These are phyloP conservation scores for Solanum arcanum DNA, from an alignment of 257 asterid species.

Conservation along the genomic window DNA sequence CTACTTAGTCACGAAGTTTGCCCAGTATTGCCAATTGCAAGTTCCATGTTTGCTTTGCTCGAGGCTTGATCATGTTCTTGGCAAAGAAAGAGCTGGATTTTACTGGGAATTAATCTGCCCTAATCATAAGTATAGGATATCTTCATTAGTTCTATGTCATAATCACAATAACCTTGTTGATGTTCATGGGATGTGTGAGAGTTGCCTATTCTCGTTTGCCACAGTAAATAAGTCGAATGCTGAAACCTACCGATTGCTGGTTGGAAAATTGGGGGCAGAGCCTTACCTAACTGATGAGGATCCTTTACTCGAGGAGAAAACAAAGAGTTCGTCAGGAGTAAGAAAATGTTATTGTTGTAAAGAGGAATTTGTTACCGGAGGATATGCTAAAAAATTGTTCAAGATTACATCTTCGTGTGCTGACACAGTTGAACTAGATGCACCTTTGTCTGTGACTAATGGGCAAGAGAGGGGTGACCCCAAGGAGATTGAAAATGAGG, in stretches of 20 bases:
- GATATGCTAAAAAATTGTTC: constrained; percentile 7
- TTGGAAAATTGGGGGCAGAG: constrained; percentile 32
- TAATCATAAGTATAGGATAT: constrained; percentile 45
- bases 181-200: constrained; percentile 47
- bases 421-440: constrained; percentile 13
- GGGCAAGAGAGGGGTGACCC: constrained; percentile 7
- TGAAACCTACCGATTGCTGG: constrained; percentile 34
- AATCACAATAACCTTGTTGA: constrained; percentile 45
- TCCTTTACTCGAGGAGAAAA: constrained; percentile 7
- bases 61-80: constrained; percentile 71
- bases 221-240: constrained; percentile 36
- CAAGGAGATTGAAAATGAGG: constrained; percentile 12
- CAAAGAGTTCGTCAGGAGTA: background rate
- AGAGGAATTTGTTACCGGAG: constrained; percentile 22
- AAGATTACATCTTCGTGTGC: constrained; percentile 12
- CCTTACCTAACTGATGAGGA: constrained; percentile 9
- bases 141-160: constrained; percentile 46
- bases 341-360: constrained; percentile 50
- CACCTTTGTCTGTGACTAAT: constrained; percentile 4
- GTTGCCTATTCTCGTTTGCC: constrained; percentile 46
- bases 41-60: constrained; percentile 82
- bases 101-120: constrained; percentile 60
- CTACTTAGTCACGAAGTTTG: constrained; percentile 56
- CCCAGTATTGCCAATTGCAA: constrained; percentile 40
- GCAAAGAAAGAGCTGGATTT: constrained; percentile 39